phyloP scores from a whole-genome alignment of 768 basidiomycete genomes.

The Chalciporus piperatus region DNA sequence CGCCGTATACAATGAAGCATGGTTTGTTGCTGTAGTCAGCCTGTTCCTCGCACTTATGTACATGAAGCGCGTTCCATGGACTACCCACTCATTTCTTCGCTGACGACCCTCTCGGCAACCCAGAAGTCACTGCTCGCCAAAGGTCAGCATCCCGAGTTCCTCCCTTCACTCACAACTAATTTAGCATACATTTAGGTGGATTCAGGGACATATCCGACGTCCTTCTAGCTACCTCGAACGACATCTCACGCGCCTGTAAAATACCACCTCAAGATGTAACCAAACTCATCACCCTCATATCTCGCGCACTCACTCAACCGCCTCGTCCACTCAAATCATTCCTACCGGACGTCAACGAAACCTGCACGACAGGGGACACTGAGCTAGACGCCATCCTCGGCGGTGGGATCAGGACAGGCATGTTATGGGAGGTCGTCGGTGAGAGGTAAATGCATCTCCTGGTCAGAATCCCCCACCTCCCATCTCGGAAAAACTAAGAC shows the following conservation, averaged over 20 bases:
- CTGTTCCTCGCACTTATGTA: too few relatives aligned
- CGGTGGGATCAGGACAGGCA: conserved; percentile 76
- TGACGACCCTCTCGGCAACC: conserved; percentile 25
- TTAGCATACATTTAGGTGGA: conserved; percentile 39
- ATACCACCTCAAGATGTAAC: conserved; percentile 49
- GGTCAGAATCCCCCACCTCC: neutral
- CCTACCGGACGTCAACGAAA: conserved; percentile 38
- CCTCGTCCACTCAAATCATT: conserved; percentile 42
- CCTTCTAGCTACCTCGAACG: conserved; percentile 45
- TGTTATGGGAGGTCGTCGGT: conserved; percentile 85
- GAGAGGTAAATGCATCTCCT: conserved; percentile 62
- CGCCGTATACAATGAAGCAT: neutral
- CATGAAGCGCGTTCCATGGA: too few relatives aligned
- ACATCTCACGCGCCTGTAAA: conserved; percentile 56
- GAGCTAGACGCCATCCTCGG: conserved; percentile 67
- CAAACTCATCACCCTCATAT: conserved; percentile 49
- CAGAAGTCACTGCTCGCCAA: conserved; percentile 37
- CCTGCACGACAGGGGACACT: conserved; percentile 72
- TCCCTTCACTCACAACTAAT: neutral
- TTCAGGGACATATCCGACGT: conserved; percentile 48
- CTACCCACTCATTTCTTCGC: conserved; percentile 3
- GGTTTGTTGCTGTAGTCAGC: neutral
- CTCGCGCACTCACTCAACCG: conserved; percentile 38
- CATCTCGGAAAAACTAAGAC: conserved; percentile 5
- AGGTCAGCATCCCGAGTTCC: conserved; percentile 27